Evolutionary conservation across 495 filamentous ascomycete species (phyloP).

Genomic region (Bryoglossum gracile): DNA sequence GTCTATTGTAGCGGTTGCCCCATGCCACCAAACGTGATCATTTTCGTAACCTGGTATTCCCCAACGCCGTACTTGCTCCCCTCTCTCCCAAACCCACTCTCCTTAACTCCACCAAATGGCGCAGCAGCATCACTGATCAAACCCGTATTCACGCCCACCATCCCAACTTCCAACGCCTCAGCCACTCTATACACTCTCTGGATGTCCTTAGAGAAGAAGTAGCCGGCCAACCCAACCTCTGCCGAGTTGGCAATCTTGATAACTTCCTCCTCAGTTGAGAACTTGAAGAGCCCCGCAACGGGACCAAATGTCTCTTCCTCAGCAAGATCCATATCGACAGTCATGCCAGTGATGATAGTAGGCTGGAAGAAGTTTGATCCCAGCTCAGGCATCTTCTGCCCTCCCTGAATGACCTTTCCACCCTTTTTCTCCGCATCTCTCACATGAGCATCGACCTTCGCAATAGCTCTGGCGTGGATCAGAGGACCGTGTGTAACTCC

Average conservation of each 20-base stretch:
- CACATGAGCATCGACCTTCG: slow-evolving; percentile 73
- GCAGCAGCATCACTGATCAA: slow-evolving; percentile 74
- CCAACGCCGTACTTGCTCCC: slow-evolving; percentile 87
- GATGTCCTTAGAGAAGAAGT: slow-evolving; percentile 77
- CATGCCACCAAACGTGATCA: slow-evolving; percentile 76
- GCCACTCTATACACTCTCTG: slow-evolving; percentile 67
- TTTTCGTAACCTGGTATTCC: slow-evolving; percentile 85
- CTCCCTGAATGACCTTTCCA: slow-evolving; percentile 62
- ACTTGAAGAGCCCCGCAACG: slow-evolving; percentile 75
- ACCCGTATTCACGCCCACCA: slow-evolving; percentile 84
- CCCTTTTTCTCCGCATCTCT: slow-evolving; percentile 70
- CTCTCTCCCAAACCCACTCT: slow-evolving; percentile 87
- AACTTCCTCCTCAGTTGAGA: slow-evolving; percentile 77
- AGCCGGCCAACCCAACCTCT: slow-evolving; percentile 76
- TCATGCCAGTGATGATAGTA: slow-evolving; percentile 79
- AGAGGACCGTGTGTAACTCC: slow-evolving; percentile 75
- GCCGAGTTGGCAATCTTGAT: slow-evolving; percentile 68
- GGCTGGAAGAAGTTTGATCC: slow-evolving; percentile 77
- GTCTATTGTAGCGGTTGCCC: slow-evolving; percentile 45
- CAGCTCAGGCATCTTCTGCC: slow-evolving; percentile 53
- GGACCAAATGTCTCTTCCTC: slow-evolving; percentile 86
- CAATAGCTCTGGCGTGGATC: slow-evolving; percentile 67
- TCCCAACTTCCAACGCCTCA: slow-evolving; percentile 80
- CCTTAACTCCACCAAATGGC: slow-evolving; percentile 91
- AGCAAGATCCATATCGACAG: slow-evolving; percentile 66